A percentile compares a stretch with the other conserved stretches of the same genome.
Evolutionary conservation across 2,329 filamentous ascomycete genomes (phyloP).

Genomic region (Pseudocercospora pini-densiflorae): DNA sequence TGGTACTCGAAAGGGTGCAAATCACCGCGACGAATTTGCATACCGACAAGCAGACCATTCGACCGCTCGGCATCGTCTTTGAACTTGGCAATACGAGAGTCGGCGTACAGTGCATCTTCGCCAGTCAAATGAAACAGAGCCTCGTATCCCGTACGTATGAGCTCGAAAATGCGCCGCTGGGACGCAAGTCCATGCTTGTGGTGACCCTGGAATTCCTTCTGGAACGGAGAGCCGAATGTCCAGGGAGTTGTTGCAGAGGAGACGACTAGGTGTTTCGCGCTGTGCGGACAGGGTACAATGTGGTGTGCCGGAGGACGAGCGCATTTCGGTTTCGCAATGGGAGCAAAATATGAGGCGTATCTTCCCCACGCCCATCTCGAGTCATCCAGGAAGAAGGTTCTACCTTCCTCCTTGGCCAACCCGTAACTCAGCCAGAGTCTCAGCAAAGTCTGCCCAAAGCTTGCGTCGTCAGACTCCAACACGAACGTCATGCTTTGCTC

Average conservation of each 20-base stretch:
- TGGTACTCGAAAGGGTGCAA: slow-evolving; percentile 79
- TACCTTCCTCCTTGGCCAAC: slow-evolving; percentile 72
- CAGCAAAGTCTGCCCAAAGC: slow-evolving; percentile 77
- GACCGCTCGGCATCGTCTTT: slow-evolving; percentile 50
- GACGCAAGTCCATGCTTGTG: slow-evolving; percentile 42
- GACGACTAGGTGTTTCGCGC: slow-evolving; percentile 74
- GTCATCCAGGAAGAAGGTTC: slow-evolving; percentile 85
- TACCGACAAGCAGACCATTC: slow-evolving; percentile 65
- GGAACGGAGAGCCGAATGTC: slow-evolving; percentile 66
- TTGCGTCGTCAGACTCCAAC: slow-evolving; percentile 74
- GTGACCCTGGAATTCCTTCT: slow-evolving; percentile 48
- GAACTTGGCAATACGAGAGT: slow-evolving; percentile 62
- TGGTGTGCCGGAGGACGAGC: slow-evolving; percentile 73
- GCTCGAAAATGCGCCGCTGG: slow-evolving; percentile 65
- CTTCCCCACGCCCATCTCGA: slow-evolving; percentile 79
- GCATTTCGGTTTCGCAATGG: slow-evolving; percentile 68
- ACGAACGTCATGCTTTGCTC: slow-evolving; percentile 75
- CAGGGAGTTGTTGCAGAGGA: slow-evolving; percentile 69
- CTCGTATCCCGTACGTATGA: slow-evolving; percentile 73
- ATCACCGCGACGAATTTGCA: slow-evolving; percentile 83
- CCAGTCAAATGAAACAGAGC: slow-evolving; percentile 71
- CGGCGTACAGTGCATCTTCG: slow-evolving; percentile 69
- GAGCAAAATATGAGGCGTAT: slow-evolving; percentile 73
- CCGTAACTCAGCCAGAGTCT: slow-evolving; percentile 84
- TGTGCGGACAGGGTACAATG: slow-evolving; percentile 78